Base-by-base conservation (phyloP, 2,329 filamentous ascomycete genomes). In the Nemania serpens region DNA sequence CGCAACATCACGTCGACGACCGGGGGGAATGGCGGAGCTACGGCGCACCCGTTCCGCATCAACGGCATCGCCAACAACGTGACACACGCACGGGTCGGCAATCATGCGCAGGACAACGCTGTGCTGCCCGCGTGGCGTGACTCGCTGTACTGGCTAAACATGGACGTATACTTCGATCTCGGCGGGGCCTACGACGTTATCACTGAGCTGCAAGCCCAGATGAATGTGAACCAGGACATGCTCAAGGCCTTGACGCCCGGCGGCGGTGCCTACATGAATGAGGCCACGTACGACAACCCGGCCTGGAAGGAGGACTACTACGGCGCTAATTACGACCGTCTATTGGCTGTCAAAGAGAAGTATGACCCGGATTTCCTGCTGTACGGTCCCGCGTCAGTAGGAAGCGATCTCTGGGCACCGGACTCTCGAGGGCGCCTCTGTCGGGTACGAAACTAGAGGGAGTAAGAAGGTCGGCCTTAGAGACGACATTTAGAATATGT, bases 201-300 rank as follows among this genome's bases (percentile, higher is more conserved):
- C 17, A 5, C 13, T n/a, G n/a, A n/a, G n/a, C 18, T 36, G 34
- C 49, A 52, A 20, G 36, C 5, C 34, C 36, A 47, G n/a, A 15
- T 36, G 2, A 60, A 55, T 39, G 9, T 11, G 5, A 41, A 36
- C 34, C 59, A 65, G 37, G 45, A 43, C 1, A 12, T 3, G 3
- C 36, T 52, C 17, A 17, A 36, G 12, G 10, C 10, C 2, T 7
- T 13, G 57, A 64, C 68, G 17, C 78, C 78, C 3, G 75, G 73
- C 0, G 79, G 80, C 2, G 73, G n/a, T n/a, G n/a, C 77, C 1
- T 83, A 83, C 62, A 71, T 81, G 69, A 83, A 82, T 61, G 83
- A 86, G 73, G 80, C 1, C 77, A 84, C 68, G 79, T 80, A 51
- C 73, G 75, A 58, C 74, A 82, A 66, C 56, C 75, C 75, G 0